A percentile compares a stretch with the other conserved stretches of the same genome.
Evolutionary conservation across 768 basidiomycete species (phyloP).

Genomic region (Astraeus odoratus): DNA sequence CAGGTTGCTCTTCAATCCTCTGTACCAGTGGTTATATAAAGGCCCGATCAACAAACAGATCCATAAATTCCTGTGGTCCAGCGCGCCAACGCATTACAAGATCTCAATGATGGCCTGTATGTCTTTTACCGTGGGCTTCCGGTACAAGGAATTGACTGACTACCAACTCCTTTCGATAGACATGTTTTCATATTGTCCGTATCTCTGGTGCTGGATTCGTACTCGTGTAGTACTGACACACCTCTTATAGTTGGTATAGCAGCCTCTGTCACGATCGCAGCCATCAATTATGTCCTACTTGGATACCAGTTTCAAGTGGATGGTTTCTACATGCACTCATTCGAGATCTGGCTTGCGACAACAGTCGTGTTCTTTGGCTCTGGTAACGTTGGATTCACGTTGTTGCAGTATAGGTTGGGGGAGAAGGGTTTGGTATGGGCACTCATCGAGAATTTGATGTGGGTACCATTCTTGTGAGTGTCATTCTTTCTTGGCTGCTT

Average conservation of each 20-base stretch:
- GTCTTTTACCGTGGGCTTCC: constrained; percentile 13
- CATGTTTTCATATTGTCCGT: constrained; percentile 49
- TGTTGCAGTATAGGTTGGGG: constrained; percentile 69
- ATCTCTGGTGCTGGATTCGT: background rate
- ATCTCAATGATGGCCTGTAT: constrained; percentile 51
- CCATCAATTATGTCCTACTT: constrained; percentile 70
- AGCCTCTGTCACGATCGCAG: constrained; percentile 53
- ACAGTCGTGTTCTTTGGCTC: constrained; percentile 72
- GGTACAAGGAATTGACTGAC: constrained; percentile 4
- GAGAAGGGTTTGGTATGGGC: constrained; percentile 20
- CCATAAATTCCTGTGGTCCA: constrained; percentile 68
- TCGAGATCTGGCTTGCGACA: constrained; percentile 76
- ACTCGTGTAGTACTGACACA: background rate
- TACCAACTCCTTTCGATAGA: constrained; percentile 26
- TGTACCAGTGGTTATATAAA: constrained; percentile 66
- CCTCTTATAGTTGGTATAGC: constrained; percentile 44
- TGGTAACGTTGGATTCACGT: constrained; percentile 64
- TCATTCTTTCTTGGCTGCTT: background rate
- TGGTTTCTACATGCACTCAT: constrained; percentile 70
- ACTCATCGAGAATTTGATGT: constrained; percentile 20
- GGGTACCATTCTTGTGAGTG: constrained; percentile 33
- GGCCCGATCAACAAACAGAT: constrained; percentile 84
- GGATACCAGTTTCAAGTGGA: constrained; percentile 70
- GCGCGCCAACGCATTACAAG: constrained; percentile 78
- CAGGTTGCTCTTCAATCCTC: constrained; percentile 80